These are phyloP conservation scores for Sanguinoderma infundibulare DNA, from an alignment of 1,284 basidiomycete species.

Conservation along the genomic window DNA sequence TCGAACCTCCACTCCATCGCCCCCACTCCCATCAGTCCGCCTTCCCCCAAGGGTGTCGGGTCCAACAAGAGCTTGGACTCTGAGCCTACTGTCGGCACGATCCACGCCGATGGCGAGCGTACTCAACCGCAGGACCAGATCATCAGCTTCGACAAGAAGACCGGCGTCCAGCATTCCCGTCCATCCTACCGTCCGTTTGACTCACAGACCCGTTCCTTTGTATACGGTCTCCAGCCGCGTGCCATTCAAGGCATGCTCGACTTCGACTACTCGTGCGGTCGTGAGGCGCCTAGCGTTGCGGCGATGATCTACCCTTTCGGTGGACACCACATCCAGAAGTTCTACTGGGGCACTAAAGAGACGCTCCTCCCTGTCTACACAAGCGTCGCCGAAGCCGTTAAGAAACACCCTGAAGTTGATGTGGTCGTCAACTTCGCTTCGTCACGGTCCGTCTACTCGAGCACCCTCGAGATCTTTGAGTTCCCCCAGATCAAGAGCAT, in stretches of 20 bases:
- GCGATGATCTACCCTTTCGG: slow-evolving; percentile 99
- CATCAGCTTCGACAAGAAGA: slow-evolving; percentile 73
- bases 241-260: slow-evolving; percentile 99
- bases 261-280: slow-evolving; percentile 98
- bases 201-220: slow-evolving; percentile 90
- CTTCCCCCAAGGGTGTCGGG: slow-evolving; percentile 39
- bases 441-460: slow-evolving; percentile 93
- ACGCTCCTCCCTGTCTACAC: slow-evolving; percentile 98
- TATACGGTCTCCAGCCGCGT: slow-evolving; percentile 98
- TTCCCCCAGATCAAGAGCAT: slow-evolving; percentile 81
- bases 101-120: slow-evolving; percentile 82
- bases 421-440: slow-evolving; percentile 99
- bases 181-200: slow-evolving; percentile 93
- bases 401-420: slow-evolving; percentile 97
- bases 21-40: slow-evolving; percentile 41
- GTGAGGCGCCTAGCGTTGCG: slow-evolving; percentile 91
- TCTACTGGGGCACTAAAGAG: slow-evolving; percentile 99
- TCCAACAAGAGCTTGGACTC: slow-evolving; percentile 33
- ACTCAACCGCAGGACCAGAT: slow-evolving; percentile 90
- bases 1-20: slow-evolving; percentile 46
- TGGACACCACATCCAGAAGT: slow-evolving; percentile 99
- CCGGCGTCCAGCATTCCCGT: slow-evolving; percentile 49
- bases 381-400: slow-evolving; percentile 87
- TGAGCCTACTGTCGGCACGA: slow-evolving; percentile 60
- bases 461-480: slow-evolving; percentile 87